phyloP scores from a whole-genome alignment of 371 early-diverging fungal genomes.

The Syncephalis plumigaleata region DNA sequence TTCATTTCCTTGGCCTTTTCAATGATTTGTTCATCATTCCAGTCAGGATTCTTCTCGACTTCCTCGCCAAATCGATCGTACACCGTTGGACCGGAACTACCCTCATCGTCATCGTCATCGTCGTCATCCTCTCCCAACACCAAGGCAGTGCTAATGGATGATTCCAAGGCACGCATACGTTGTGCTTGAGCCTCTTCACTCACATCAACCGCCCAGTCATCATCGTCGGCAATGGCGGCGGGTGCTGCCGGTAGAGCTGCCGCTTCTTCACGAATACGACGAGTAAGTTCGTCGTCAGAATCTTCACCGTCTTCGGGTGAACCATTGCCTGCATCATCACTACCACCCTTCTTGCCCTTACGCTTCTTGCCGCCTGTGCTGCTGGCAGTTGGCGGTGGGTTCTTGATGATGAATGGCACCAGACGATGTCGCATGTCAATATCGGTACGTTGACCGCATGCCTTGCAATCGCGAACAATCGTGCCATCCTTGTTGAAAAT shows the following conservation, averaged over 20 bases:
- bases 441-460: conserved; percentile 75
- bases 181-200: conserved; percentile 58
- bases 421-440: conserved; percentile 87
- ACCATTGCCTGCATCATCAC: conserved; percentile 21
- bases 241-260: conserved; percentile 27
- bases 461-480: conserved; percentile 72
- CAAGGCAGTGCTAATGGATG: conserved; percentile 19
- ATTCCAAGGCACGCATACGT: conserved; percentile 49
- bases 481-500: conserved; percentile 39
- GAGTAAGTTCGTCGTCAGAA: conserved; percentile 51
- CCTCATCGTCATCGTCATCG: conserved; percentile 42
- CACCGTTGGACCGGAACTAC: conserved; percentile 27
- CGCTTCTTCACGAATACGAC: conserved; percentile 52
- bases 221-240: conserved; percentile 41
- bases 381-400: conserved; percentile 48
- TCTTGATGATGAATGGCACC: conserved; percentile 75
- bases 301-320: conserved; percentile 22
- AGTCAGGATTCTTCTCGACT: conserved; percentile 29
- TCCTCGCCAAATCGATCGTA: conserved; percentile 50
- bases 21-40: conserved; percentile 48
- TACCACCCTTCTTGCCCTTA: conserved; percentile 20
- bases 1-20: conserved; percentile 60
- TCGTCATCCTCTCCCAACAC: conserved; percentile 10
- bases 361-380: conserved; percentile 36
- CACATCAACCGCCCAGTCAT: conserved; percentile 76